These are phyloP conservation scores for Alternaria arbusti DNA, from an alignment of 2,329 filamentous ascomycete species.

Conservation along the genomic window DNA sequence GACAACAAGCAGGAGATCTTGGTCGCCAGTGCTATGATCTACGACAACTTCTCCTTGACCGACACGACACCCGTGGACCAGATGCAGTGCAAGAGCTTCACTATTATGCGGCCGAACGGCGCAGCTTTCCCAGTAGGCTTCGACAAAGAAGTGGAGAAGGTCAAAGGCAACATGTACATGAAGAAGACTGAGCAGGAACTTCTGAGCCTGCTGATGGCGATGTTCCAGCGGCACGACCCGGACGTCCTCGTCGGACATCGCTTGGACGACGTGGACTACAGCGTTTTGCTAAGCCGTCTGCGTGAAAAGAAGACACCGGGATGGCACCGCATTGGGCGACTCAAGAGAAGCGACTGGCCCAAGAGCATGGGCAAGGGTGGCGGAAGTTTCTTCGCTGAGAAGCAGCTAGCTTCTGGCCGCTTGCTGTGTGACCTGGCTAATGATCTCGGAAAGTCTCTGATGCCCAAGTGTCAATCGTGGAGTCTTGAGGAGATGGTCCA, in stretches of 20 bases:
- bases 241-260: conserved; percentile 94
- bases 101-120: conserved; percentile 81
- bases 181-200: conserved; percentile 86
- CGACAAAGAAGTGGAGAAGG: conserved; percentile 75
- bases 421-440: conserved; percentile 94
- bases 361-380: conserved; percentile 83
- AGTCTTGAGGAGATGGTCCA: conserved; percentile 97
- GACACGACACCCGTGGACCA: conserved; percentile 90
- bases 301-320: conserved; percentile 89
- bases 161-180: conserved; percentile 77
- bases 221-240: conserved; percentile 86
- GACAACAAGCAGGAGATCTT: conserved; percentile 97
- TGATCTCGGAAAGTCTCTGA: conserved; percentile 94
- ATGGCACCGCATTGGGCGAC: conserved; percentile 90
- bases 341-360: conserved; percentile 87
- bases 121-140: conserved; percentile 84
- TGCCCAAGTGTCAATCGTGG: conserved; percentile 98
- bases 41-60: conserved; percentile 84
- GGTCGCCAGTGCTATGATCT: conserved; percentile 87
- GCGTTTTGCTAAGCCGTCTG: conserved; percentile 83
- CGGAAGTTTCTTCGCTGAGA: conserved; percentile 90
- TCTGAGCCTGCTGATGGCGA: conserved; percentile 85
- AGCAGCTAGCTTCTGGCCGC: conserved; percentile 85
- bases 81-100: conserved; percentile 88
- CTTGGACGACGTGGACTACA: conserved; percentile 96